These are phyloP conservation scores for Aquilaria sinensis DNA, from an alignment of 345 rosid genomes.

Conservation along the genomic window DNA sequence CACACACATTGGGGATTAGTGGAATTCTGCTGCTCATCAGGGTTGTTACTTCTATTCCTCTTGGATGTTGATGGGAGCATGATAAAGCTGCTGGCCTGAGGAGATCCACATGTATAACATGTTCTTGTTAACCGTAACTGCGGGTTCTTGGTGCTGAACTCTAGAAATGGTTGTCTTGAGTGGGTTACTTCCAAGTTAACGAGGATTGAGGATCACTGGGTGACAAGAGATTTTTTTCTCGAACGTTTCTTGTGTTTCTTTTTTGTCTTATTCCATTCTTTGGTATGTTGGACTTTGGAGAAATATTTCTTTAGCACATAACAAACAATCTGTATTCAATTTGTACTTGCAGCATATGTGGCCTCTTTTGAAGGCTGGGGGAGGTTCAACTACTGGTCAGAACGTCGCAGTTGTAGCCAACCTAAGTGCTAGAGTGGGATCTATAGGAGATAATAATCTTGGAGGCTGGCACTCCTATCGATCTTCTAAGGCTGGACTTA, in stretches of 20 bases:
- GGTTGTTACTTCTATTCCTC: too few relatives aligned
- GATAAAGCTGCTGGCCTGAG: not conserved
- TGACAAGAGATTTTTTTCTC: not conserved
- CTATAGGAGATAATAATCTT: slow-evolving; percentile 73
- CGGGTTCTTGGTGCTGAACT: too few relatives aligned
- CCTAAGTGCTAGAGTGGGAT: slow-evolving; percentile 86
- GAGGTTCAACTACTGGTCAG: slow-evolving; percentile 58
- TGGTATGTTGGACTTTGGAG: too few relatives aligned
- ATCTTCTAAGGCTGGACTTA: slow-evolving; percentile 81
- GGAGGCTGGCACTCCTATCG: slow-evolving; percentile 97
- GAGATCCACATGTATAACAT: not conserved
- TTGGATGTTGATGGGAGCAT: too few relatives aligned
- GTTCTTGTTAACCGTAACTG: not conserved
- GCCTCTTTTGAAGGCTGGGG: slow-evolving; percentile 89
- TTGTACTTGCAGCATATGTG: slow-evolving; percentile 73
- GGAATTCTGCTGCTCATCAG: too few relatives aligned
- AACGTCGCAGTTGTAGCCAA: slow-evolving; percentile 85
- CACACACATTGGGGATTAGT: too few relatives aligned
- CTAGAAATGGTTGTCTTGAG: too few relatives aligned
- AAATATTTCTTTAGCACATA: not conserved
- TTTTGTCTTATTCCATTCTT: not conserved
- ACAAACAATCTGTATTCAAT: slow-evolving; percentile 6
- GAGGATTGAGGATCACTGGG: not conserved
- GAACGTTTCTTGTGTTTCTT: not conserved
- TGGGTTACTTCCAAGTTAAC: not conserved